A percentile compares a stretch with the other conserved stretches of the same genome.
Conservation (phyloP, 2,329 filamentous ascomycete genomes). For the Talaromyces sp. region DNA sequence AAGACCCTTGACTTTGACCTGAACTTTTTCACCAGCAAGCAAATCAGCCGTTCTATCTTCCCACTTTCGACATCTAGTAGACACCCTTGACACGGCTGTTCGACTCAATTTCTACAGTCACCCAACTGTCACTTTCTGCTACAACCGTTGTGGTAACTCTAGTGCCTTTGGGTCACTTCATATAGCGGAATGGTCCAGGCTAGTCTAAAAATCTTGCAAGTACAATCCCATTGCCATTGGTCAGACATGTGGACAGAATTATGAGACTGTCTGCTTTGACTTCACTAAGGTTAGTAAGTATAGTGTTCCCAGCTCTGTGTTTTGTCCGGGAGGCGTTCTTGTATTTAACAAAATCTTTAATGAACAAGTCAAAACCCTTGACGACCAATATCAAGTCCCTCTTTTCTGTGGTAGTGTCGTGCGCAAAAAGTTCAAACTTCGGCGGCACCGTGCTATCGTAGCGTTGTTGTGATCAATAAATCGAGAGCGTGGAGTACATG, state of each 20-base stretch:
- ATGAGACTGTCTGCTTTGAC: background rate
- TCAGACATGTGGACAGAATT: background rate
- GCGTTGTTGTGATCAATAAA: background rate
- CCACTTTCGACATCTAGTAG: background rate
- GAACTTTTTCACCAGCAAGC: background rate
- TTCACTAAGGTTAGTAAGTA: background rate
- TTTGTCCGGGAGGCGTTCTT: background rate
- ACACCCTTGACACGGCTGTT: background rate
- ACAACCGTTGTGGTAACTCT: background rate
- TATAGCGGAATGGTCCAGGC: conserved; percentile 9
- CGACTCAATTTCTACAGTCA: background rate
- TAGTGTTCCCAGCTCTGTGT: background rate
- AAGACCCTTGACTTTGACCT: background rate
- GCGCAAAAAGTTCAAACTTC: background rate
- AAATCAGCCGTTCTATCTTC: conserved; percentile 13
- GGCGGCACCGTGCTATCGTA: background rate
- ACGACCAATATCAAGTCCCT: background rate
- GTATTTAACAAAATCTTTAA: background rate
- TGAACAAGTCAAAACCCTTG: background rate
- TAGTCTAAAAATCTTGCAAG: background rate
- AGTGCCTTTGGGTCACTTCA: background rate
- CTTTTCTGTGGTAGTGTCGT: background rate
- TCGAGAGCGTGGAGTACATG: background rate
- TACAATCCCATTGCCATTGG: background rate
- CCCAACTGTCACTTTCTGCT: background rate